Percentiles rank a stretch among this genome's conserved stretches.
Conservation (phyloP, 108 stramenopile genomes). For the Nannochloropsis granulata region DNA sequence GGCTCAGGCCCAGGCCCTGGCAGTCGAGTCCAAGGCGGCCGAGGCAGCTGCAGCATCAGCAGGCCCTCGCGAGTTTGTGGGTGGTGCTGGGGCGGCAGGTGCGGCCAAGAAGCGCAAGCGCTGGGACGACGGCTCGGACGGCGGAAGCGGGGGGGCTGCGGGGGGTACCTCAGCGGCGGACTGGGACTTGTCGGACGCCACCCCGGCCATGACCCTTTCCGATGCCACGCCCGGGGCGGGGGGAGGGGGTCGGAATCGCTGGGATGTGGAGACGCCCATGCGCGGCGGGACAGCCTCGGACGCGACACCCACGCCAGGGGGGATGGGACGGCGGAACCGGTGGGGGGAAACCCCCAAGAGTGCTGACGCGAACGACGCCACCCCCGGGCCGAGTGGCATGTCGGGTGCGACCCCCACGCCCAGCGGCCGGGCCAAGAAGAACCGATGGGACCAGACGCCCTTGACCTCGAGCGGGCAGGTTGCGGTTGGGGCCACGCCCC, state of each 20-base stretch:
- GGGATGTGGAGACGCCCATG: neutral
- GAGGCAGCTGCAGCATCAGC: constrained; percentile 1
- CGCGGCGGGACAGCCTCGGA: neutral
- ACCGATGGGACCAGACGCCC: constrained; percentile 2
- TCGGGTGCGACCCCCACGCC: neutral
- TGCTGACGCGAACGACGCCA: neutral
- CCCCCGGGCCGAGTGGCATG: constrained; percentile 3
- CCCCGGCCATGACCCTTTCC: neutral
- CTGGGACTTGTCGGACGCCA: neutral
- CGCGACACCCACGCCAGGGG: neutral
- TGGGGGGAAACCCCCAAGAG: neutral
- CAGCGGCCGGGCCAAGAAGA: neutral
- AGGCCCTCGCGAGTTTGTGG: constrained; percentile 4
- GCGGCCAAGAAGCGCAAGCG: constrained; percentile 46
- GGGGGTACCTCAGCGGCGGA: neutral
- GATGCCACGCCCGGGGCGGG: neutral
- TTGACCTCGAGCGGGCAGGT: constrained; percentile 8
- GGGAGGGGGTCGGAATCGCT: neutral
- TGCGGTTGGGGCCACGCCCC: constrained; percentile 23
- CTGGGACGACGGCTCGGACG: constrained; percentile 50
- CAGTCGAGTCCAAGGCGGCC: constrained; percentile 26
- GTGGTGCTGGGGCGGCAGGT: constrained; percentile 13
- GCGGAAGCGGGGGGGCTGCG: neutral
- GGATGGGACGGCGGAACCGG: constrained; percentile 7
- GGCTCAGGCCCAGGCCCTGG: constrained; percentile 30